Base-by-base conservation (phyloP, 2,329 filamentous ascomycete species). In the Penicillium digitatum region DNA sequence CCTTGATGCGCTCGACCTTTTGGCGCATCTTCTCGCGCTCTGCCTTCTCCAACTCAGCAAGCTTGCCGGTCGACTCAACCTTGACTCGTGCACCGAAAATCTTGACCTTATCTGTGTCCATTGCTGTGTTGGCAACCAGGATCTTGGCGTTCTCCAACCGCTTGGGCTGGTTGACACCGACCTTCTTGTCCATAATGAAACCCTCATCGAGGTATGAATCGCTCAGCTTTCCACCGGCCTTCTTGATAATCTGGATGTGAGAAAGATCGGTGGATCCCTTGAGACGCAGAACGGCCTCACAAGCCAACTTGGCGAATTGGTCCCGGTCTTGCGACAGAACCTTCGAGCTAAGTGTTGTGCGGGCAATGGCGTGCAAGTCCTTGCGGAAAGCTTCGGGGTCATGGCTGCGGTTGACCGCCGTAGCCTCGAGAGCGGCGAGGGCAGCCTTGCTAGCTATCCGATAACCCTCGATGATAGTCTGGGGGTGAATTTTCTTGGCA, bases 41-140 rank as follows among this genome's bases (percentile, higher is more conserved):
- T 6, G 94, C 94, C 82, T 95, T 96, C 76, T 99, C 94, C 52
- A 99, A 81, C 69, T 99, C 94, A n/a, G 94, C 94, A 47, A 99
- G 83, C 81, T 97, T 96, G 73, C 90, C 90, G 3, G 94, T 99
- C 31, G 90, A 93, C 65, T 90, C 89, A 57, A 99, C 94, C 83
- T 97, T 97, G 69, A 99, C 90, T 56, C 93, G 86, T 16, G 94
- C 94, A 61, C 94, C 94, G 68, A 99, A 99, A 69, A 99, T 97
- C 83, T 99, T 99, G 79, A 99, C 90, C 82, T 99, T 99, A 79
- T 99, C 94, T 34, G 94, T 99, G 76, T 99, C 94, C 94, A 99
- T 99, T 12, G 92, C 89, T 10, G 94, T 99, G 79, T 99, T 99
- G 61, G 94, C 94, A 22, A 99, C 89, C 54, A 99, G 78, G 63